Conservation (phyloP, 805 yeast genomes). For the Tetrapisispora phaffii region DNA sequence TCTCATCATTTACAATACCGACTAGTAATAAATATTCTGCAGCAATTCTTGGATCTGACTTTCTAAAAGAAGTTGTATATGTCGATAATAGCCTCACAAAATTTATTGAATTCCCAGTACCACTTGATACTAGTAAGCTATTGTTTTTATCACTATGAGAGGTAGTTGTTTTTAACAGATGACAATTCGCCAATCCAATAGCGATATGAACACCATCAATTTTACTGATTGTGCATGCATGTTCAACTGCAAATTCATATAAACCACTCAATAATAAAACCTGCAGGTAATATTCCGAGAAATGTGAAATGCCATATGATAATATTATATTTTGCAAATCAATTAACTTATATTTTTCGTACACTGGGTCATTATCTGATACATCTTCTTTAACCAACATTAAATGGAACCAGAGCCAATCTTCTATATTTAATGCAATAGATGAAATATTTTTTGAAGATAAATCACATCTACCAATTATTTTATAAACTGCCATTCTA, state of each 20-base stretch:
- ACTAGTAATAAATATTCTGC: slow-evolving; percentile 75
- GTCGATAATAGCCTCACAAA: slow-evolving; percentile 63
- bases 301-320: slow-evolving; percentile 65
- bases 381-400: slow-evolving; percentile 58
- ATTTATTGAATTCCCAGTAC: slow-evolving; percentile 28
- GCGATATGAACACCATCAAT: slow-evolving; percentile 87
- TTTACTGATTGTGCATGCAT: slow-evolving; percentile 47
- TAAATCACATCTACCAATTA: slow-evolving; percentile 79
- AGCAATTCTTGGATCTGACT: slow-evolving; percentile 81
- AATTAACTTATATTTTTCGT: slow-evolving; percentile 59
- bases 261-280: slow-evolving; percentile 67
- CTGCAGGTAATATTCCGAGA: slow-evolving; percentile 65
- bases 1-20: slow-evolving; percentile 39
- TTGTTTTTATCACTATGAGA: slow-evolving; percentile 18
- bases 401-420: slow-evolving; percentile 94
- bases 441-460: slow-evolving; percentile 56
- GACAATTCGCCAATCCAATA: slow-evolving; percentile 66
- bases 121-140: slow-evolving; percentile 24
- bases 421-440: slow-evolving; percentile 76
- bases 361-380: slow-evolving; percentile 43
- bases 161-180: slow-evolving; percentile 37
- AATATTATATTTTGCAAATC: slow-evolving; percentile 67
- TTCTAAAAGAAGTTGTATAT: slow-evolving; percentile 73
- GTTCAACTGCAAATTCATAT: slow-evolving; percentile 69
- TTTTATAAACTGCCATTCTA: slow-evolving; percentile 80